Evolutionary conservation across 192 early-diverging fungal species (phyloP).

Genomic region (Coemansia sp.): DNA sequence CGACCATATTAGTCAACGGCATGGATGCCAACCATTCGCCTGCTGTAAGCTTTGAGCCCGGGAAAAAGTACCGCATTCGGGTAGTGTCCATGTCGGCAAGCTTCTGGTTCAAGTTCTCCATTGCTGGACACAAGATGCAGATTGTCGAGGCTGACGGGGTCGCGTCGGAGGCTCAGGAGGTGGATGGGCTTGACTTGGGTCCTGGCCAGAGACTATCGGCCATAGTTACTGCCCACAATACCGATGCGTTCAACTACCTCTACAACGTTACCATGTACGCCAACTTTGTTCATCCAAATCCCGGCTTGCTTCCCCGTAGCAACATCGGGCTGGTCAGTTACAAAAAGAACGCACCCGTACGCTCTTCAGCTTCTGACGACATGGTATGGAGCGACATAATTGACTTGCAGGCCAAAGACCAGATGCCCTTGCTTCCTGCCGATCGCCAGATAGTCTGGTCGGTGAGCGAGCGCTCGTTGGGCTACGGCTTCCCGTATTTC

Average conservation of each 20-base stretch:
- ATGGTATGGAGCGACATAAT: conserved; percentile 3
- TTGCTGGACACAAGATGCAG: conserved; percentile 74
- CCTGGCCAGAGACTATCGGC: conserved; percentile 79
- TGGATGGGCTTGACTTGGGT: conserved; percentile 58
- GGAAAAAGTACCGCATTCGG: conserved; percentile 75
- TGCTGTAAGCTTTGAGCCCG: conserved; percentile 57
- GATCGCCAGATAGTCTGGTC: not conserved
- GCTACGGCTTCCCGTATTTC: not conserved
- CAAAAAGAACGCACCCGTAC: not conserved
- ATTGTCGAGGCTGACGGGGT: conserved; percentile 80
- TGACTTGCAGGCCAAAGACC: not conserved
- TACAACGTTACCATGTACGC: conserved; percentile 68
- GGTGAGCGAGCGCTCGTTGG: not conserved
- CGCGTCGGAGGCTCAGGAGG: conserved; percentile 54
- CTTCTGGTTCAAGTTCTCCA: conserved; percentile 63
- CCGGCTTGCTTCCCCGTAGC: conserved; percentile 45
- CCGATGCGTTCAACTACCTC: conserved; percentile 56
- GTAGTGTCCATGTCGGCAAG: conserved; percentile 69
- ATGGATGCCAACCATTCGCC: conserved; percentile 40
- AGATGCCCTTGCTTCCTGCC: not conserved
- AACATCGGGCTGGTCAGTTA: conserved; percentile 18
- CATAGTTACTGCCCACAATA: conserved; percentile 66
- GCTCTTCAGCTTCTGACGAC: not conserved
- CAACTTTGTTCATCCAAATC: conserved; percentile 57
- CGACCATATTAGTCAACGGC: conserved; percentile 30